A percentile compares a stretch with the other conserved stretches of the same genome.
phyloP scores from a whole-genome alignment of 192 early-diverging fungal genomes.

The Coemansia erecta region DNA sequence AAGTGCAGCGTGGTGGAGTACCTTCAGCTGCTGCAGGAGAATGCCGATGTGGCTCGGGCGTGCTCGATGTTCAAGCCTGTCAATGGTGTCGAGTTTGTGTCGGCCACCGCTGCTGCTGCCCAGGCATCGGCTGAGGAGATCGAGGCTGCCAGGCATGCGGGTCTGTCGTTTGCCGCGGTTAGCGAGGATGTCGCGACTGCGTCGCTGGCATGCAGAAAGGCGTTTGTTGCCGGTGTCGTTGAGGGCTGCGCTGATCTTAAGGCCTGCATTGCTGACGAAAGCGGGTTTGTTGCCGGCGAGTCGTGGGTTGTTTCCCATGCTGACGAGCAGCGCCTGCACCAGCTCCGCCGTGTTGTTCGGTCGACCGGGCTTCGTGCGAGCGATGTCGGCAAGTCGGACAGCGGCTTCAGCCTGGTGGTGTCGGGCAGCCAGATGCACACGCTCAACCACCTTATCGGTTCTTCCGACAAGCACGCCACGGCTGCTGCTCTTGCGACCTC shows the following conservation, averaged over 20 bases:
- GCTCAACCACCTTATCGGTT: slow-evolving; percentile 3
- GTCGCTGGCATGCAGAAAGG: slow-evolving; percentile 26
- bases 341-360: slow-evolving; percentile 30
- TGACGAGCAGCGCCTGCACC: slow-evolving; percentile 9
- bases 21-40: slow-evolving; percentile 23
- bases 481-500: neutral
- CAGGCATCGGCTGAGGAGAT: slow-evolving; percentile 16
- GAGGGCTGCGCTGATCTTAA: slow-evolving; percentile 14
- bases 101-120: slow-evolving; percentile 19
- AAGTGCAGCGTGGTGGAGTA: slow-evolving; percentile 44
- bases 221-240: slow-evolving; percentile 41
- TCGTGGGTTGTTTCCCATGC: slow-evolving; percentile 17
- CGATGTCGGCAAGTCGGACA: slow-evolving; percentile 3
- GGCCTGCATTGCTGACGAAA: neutral
- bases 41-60: slow-evolving; percentile 17
- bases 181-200: neutral
- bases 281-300: slow-evolving; percentile 1
- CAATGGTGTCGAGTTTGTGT: slow-evolving; percentile 30
- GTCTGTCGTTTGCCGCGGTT: slow-evolving; percentile 29
- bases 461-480: slow-evolving; percentile 17
- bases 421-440: slow-evolving; percentile 21
- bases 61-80: slow-evolving; percentile 39
- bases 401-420: slow-evolving; percentile 12
- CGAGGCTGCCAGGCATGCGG: slow-evolving; percentile 28
- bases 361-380: slow-evolving; percentile 33